Base-by-base conservation (phyloP, 164 flowering plant species). In the Chimonanthus praecox region DNA sequence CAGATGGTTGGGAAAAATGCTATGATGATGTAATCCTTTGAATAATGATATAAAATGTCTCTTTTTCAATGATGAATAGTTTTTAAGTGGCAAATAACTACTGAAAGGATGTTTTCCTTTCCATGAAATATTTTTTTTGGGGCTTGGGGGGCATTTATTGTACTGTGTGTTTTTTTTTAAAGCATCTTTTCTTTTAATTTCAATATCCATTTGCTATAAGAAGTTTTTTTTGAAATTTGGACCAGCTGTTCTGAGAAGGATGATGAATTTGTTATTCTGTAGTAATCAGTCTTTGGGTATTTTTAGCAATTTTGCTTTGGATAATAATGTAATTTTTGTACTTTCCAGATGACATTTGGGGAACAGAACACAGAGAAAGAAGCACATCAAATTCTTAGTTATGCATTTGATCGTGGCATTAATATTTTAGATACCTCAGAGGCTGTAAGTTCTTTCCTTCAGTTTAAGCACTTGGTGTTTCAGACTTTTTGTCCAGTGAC, bases 341-440 rank as follows among this genome's bases (percentile, higher is more conserved):
- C 6, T 16, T 49, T 80, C 33, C 82, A 92, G 97, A 94, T 94
- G 99, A 94, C 99, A 73, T 94, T 88, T 84, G 98, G 99, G 47
- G 84, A 91, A 68, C 99, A 94, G 72, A 94, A 92, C 68, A 88
- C 94, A 2, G 99, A 94, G 87, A 90, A 91, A 73, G 97, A 94
- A 76, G 94, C 97, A 73, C 99, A 94, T 77, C 92, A 87, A 63
- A 86, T 90, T 8, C 94, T 94, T 15, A 85, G 80, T 78, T 92
- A 94, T 67, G 89, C 97, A 46, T 85, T 87, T 73, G 97, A 94
- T 48, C 82, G 78, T 72, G 99, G 97, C 15, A 89, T 92, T 75
- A 94, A 94, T 80, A 72, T 79, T 73, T 64, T 93, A 43, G 98
- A 93, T 79, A 87, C 94, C 74, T 86, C 98, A 10, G 95, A 93